Base-by-base conservation (phyloP, 106 monocot species). In the Dioscorea alata region DNA sequence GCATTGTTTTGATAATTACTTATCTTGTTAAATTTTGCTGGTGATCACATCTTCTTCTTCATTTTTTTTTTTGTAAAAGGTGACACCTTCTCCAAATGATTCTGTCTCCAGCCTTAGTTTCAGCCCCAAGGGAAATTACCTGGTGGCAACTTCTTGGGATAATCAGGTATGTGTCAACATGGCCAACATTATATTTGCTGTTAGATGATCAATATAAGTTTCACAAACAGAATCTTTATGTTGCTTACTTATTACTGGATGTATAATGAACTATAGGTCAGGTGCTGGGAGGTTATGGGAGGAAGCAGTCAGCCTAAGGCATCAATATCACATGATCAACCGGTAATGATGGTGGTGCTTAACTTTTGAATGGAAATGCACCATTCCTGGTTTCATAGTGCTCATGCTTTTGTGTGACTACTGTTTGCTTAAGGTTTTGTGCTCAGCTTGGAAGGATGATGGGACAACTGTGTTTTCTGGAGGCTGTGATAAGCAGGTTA, bases 401-500 rank as follows among this genome's bases (percentile, higher is more conserved):
- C 5, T 54, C 12, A 54, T 2, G 54, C 54, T 54, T 28, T 54
- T 54, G 54, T 16, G 13, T 54, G 15, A 54, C 19, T 19, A 51
- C 17, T 51, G 12, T 2, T 66, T 71, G 53, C 50, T 4, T 53
- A 33, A 97, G 97, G 97, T 97, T 33, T 61, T 97, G 57, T 97
- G 97, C 80, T 97, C 97, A 6, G 68, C 97, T 67, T 97, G 97
- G 97, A 97, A 97, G 69, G 92, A 97, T 60, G 92, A 97, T 78
- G 97, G 89, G 23, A 85, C 84, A 52, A 89, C 84, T 60, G 92
- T 97, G 33, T 97, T 97, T 78, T 78, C 92, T 49, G 96, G 82
- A 71, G 96, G 92, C 21, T 97, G 92, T 65, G 96, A 97, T 83
- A 97, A 97, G 72, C 78, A 78, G 33, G 97, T 85, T 0, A 92